Evolutionary conservation across 2,329 filamentous ascomycete genomes (phyloP), one percentile per base, ranked within the genome.

Genomic region (Epichloe aotearoae): DNA sequence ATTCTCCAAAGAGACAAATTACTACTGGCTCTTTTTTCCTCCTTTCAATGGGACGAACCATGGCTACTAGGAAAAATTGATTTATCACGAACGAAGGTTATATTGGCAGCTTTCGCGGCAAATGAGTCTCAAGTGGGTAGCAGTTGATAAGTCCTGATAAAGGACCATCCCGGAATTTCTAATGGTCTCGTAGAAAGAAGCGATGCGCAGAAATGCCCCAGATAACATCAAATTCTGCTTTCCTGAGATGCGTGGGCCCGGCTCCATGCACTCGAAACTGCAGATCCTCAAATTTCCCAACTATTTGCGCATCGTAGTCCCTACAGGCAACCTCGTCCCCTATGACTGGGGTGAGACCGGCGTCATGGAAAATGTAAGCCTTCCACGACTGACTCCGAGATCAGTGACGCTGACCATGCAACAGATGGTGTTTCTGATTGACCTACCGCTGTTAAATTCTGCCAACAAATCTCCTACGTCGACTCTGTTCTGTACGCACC

Each of bases 181-280:
- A 54, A 63, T 52, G 15, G 49, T 43, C 48, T 46, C 44, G 52
- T 54, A 66, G 64, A 75, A 76, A 66, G 60, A 68, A 39, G 64
- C 68, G 23, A 77, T 79, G 64, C 67, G 64, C 34, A 64, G 61
- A 30, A 77, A 76, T 53, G 71, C 70, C 10, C 77, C 77, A 17
- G 56, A 59, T n/a, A 69, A 66, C 38, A 73, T 94, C 50, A 78
- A 78, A 19, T 83, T 83, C 50, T 89, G 87, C 62, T 95, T 97
- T 61, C 91, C 91, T 15, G 76, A 77, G 2, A 91, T 96, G 86
- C 73, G 80, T 40, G 78, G 80, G 2, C 72, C 78, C 5, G 84
- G 82, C 23, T 82, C 76, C 59, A 95, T 97, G 89, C 93, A 97
- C 66, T 95, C 88, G 47, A 97, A 98, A 63, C 73, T 97, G 42